Base-by-base conservation (phyloP, 371 early-diverging fungal genomes). In the Mucor sp. region DNA sequence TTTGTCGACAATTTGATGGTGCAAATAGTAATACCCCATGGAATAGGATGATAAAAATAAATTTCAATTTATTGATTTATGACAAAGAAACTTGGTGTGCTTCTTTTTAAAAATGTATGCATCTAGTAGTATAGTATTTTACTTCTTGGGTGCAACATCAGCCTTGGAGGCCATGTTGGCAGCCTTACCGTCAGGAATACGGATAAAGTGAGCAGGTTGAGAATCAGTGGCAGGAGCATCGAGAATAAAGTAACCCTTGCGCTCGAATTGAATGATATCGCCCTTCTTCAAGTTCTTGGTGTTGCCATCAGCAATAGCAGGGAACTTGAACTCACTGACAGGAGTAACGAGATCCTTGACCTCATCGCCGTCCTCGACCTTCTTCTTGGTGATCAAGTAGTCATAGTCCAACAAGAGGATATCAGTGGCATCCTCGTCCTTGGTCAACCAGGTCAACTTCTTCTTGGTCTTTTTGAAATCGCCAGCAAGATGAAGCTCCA, bases 401-500 rank as follows among this genome's bases (percentile, higher is more conserved):
- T 98, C 98, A 72, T 94, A 96, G 83, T 98, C 96, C 72, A 89
- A 71, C 64, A 98, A 81, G 66, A 89, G 74, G 44, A 93, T 86
- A 66, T 90, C 75, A 58, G 85, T 81, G 14, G 90, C 78, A 17
- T 87, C 80, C 28, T 84, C 77, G 37, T 85, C 83, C 59, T 85
- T 83, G 17, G 91, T 84, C 65, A 99, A 87, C 99, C 99, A 99
- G 2, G 99, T 97, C 62, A 99, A 80, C 92, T 99, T 99, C 90
- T 97, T 97, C 87, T 98, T 97, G 66, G 99, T 99, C 81, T 94
- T 92, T 80, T 99, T 99, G 76, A 97, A 96, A 76, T 99, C 99
- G 68, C 99, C 99, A 41, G 89, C 93, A 69, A 97, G 87, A 74
- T 99, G 91, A 60, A 99, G 84, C 60, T 87, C 86, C 62, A 90